phyloP scores from a whole-genome alignment of 164 flowering plant genomes.

The Kalanchoe fedtschenkoi region DNA sequence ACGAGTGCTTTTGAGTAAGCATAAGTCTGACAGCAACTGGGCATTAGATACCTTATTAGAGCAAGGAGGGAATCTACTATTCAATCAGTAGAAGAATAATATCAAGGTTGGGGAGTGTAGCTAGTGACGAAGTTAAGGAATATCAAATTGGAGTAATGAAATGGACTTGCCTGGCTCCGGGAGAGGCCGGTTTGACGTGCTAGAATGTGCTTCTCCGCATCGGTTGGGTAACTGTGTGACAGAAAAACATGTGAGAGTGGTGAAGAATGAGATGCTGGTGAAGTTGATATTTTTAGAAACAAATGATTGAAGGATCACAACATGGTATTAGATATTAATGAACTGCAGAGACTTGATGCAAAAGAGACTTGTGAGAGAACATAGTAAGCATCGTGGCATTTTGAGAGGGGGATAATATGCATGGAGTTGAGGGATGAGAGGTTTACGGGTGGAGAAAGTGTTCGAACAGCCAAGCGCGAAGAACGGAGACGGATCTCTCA shows the following conservation, averaged over 20 bases:
- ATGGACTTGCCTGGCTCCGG: conserved; percentile 86
- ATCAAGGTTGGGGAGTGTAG: not conserved
- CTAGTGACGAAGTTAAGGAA: not conserved
- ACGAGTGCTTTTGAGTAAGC: not conserved
- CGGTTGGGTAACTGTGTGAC: conserved; percentile 77
- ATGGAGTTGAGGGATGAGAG: conserved; percentile 12
- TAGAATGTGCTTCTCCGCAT: conserved; percentile 86
- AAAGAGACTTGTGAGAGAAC: too few relatives aligned
- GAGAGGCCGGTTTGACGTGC: conserved; percentile 97
- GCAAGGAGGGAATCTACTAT: not conserved
- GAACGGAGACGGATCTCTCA: conserved; percentile 83
- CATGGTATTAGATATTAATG: not conserved
- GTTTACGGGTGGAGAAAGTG: conserved; percentile 96
- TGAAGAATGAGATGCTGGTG: not conserved
- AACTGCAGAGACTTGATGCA: not conserved
- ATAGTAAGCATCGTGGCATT: not conserved
- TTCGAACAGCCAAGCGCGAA: conserved; percentile 97
- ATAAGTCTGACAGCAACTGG: not conserved
- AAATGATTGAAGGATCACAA: conserved; percentile 7
- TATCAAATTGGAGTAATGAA: not conserved
- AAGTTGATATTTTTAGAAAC: not conserved
- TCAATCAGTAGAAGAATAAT: not conserved
- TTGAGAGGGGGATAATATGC: not conserved
- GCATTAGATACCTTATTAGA: not conserved
- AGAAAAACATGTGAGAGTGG: not conserved